Evolutionary conservation across 352 stramenopile genomes (phyloP).

Genomic region (Pythium dissotocum): DNA sequence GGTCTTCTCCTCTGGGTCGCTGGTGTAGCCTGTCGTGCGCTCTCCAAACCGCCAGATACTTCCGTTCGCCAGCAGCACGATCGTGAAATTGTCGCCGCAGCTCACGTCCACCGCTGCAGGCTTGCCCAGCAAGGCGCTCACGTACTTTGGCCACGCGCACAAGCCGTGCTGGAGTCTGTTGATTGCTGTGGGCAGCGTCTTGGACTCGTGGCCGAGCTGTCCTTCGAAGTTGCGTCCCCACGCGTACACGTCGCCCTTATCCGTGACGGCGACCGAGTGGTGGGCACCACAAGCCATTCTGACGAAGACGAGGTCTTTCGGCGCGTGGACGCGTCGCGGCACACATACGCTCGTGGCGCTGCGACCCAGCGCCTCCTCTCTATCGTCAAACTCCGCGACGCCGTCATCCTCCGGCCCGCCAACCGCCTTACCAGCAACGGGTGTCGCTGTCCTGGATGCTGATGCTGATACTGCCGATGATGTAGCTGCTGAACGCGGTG

Average conservation of each 20-base stretch:
- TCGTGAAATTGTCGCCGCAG: conserved; percentile 82
- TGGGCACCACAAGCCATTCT: conserved; percentile 67
- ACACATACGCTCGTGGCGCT: conserved; percentile 21
- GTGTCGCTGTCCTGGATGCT: neutral
- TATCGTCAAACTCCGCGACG: conserved; percentile 2
- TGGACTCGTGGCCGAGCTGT: conserved; percentile 70
- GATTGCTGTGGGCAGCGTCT: conserved; percentile 32
- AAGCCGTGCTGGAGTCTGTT: conserved; percentile 51
- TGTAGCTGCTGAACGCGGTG: conserved; percentile 1
- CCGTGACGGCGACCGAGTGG: conserved; percentile 75
- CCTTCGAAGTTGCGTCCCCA: conserved; percentile 89
- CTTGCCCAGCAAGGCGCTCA: conserved; percentile 52
- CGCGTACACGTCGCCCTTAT: conserved; percentile 85
- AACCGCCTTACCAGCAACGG: neutral
- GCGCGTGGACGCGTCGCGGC: conserved; percentile 38
- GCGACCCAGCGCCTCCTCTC: neutral
- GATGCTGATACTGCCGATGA: conserved; percentile 10
- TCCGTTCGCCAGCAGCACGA: conserved; percentile 61
- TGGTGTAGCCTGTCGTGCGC: conserved; percentile 40
- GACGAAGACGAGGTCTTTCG: conserved; percentile 52
- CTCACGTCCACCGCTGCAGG: conserved; percentile 43
- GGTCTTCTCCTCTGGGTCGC: conserved; percentile 17
- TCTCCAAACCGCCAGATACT: conserved; percentile 82
- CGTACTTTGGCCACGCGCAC: conserved; percentile 77
- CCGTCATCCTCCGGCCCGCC: neutral